Conservation (phyloP, 2,329 filamentous ascomycete genomes). For the Madurella mycetomatis region DNA sequence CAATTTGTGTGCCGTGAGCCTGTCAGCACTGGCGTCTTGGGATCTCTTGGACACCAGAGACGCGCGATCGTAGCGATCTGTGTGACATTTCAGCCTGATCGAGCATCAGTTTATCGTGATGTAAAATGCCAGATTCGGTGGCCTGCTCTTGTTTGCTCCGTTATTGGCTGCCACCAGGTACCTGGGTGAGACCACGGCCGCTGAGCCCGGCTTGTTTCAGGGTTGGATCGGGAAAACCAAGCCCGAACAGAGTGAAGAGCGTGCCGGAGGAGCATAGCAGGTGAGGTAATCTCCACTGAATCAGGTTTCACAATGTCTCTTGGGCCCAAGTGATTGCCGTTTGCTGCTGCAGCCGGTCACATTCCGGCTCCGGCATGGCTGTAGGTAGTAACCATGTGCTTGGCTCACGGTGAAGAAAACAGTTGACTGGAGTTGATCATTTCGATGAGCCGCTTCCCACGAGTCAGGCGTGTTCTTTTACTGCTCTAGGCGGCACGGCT, state of each 20-base stretch:
- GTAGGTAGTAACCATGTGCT: background rate
- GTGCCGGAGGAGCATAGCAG: no score
- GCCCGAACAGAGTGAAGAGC: background rate
- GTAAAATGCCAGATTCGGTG: background rate
- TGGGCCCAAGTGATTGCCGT: no score
- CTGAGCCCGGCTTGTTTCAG: background rate
- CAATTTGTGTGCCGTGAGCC: no score
- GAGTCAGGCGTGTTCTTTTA: no score
- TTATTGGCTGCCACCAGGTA: background rate
- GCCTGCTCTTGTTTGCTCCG: background rate
- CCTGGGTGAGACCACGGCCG: background rate
- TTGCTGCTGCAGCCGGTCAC: background rate
- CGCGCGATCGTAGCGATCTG: no score
- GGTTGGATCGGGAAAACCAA: background rate
- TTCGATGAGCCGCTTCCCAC: no score
- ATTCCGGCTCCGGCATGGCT: constrained; percentile 4
- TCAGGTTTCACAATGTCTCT: background rate
- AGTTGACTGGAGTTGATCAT: no score
- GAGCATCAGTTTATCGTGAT: no score
- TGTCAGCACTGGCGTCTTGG: no score
- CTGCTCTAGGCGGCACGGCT: no score
- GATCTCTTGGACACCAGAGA: no score
- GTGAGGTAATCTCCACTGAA: background rate
- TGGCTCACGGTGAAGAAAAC: background rate
- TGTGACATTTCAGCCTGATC: no score